These are phyloP conservation scores for Lippia alba DNA, from an alignment of 305 asterid species.

Conservation along the genomic window DNA sequence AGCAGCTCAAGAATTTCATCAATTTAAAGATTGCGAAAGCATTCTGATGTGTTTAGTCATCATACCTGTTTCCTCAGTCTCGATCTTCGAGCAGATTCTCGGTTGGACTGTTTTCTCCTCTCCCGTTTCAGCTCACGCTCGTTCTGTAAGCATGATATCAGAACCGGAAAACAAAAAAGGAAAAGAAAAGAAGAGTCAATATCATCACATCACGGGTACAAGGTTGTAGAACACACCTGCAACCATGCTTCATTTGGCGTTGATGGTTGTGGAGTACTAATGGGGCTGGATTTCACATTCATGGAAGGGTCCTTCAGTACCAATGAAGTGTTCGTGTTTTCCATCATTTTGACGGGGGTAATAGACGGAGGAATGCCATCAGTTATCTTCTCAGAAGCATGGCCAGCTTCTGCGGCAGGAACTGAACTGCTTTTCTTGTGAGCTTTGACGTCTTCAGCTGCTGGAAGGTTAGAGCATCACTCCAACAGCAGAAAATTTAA, in stretches of 20 bases:
- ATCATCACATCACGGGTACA: neutral
- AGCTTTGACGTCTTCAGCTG: conserved; percentile 56
- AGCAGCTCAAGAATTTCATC: neutral
- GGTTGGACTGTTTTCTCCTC: conserved; percentile 95
- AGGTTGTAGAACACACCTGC: conserved; percentile 50
- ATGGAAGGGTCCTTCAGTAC: conserved; percentile 60
- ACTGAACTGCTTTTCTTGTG: conserved; percentile 41
- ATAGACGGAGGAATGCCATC: conserved; percentile 40
- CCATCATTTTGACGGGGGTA: conserved; percentile 33
- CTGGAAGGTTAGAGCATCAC: conserved; percentile 24
- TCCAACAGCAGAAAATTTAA: neutral
- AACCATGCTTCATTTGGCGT: conserved; percentile 62
- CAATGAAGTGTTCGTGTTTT: conserved; percentile 47
- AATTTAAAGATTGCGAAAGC: neutral
- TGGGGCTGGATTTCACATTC: conserved; percentile 52
- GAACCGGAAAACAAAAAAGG: neutral
- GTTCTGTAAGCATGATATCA: conserved; percentile 46
- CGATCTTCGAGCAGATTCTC: conserved; percentile 98
- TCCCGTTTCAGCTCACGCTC: conserved; percentile 93
- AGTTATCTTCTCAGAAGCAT: conserved; percentile 49
- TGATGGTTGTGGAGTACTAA: conserved; percentile 43
- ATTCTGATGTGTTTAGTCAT: conserved; percentile 14
- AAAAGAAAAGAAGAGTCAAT: neutral
- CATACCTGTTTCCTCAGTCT: conserved; percentile 93
- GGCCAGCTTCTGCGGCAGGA: conserved; percentile 47